phyloP scores from a whole-genome alignment of 2,329 filamentous ascomycete species.

The Ophiostoma ulmi region DNA sequence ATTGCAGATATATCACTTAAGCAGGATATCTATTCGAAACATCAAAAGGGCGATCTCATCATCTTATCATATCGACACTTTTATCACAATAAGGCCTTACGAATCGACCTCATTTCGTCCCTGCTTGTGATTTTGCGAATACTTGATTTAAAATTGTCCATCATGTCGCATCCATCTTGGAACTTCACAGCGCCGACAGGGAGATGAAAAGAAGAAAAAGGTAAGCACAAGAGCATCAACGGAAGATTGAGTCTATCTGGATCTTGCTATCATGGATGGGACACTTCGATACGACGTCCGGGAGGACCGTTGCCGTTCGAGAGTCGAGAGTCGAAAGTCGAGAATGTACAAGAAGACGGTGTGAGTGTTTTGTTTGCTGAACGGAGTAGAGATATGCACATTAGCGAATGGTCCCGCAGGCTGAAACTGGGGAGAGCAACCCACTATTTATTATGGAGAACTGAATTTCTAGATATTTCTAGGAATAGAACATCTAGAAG shows the following conservation, averaged over 20 bases:
- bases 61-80: no score
- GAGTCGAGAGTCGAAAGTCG: not conserved
- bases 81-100: no score
- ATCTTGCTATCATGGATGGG: not conserved
- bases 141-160: not conserved
- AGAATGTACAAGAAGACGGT: not conserved
- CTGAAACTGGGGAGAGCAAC: constrained; percentile 12
- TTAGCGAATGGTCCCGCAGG: constrained; percentile 2
- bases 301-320: not conserved
- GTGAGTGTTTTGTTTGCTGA: not conserved
- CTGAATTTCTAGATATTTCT: not conserved
- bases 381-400: not conserved
- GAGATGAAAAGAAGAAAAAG: not conserved
- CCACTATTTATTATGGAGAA: not conserved
- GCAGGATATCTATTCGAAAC: not conserved
- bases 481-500: constrained; percentile 9
- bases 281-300: not conserved
- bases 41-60: not conserved
- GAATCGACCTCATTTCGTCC: not conserved
- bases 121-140: not conserved
- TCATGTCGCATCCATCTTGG: not conserved
- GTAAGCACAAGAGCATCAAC: not conserved
- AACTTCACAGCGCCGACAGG: not conserved
- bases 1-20: not conserved
- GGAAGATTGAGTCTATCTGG: not conserved